A percentile compares a stretch with the other conserved stretches of the same genome.
Evolutionary conservation across 2,329 filamentous ascomycete genomes (phyloP).

Genomic region (Hypoxylon sp.): DNA sequence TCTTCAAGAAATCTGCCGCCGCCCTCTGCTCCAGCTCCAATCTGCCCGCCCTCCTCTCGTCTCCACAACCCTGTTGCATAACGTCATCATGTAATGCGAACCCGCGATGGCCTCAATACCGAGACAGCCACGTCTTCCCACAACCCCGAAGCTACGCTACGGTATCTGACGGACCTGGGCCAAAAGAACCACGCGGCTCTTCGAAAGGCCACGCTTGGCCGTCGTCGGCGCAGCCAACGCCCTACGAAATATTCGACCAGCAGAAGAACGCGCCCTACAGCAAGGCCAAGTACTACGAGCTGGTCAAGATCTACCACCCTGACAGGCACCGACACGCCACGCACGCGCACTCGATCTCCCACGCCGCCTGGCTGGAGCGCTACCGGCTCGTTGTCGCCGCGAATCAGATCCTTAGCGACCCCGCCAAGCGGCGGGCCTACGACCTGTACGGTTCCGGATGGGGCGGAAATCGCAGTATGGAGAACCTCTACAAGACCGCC

Average conservation of each 20-base stretch:
- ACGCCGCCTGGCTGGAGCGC: conserved; percentile 79
- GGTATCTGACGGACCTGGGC: conserved; percentile 32
- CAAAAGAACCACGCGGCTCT: conserved; percentile 38
- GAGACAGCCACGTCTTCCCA: background rate
- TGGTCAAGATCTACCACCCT: conserved; percentile 97
- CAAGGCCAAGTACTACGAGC: conserved; percentile 86
- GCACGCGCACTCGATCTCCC: conserved; percentile 61
- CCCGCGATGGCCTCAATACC: conserved; percentile 23
- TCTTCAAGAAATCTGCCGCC: conserved; percentile 47
- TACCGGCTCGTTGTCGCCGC: conserved; percentile 91
- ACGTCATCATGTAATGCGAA: conserved; percentile 45
- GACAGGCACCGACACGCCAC: conserved; percentile 68
- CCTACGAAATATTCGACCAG: conserved; percentile 85
- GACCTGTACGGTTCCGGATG: conserved; percentile 86
- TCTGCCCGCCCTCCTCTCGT: conserved; percentile 37
- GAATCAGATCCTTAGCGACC: conserved; percentile 87
- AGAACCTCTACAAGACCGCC: conserved; percentile 53
- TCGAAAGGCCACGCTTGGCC: conserved; percentile 58
- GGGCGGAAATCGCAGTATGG: conserved; percentile 68
- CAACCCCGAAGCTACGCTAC: conserved; percentile 46
- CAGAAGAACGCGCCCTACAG: conserved; percentile 75
- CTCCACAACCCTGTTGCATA: conserved; percentile 39
- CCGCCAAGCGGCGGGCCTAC: conserved; percentile 81
- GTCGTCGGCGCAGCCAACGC: conserved; percentile 70
- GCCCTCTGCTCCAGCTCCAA: conserved; percentile 45